Base-by-base conservation (phyloP, 495 filamentous ascomycete species). In the Penicillium pancosmium region DNA sequence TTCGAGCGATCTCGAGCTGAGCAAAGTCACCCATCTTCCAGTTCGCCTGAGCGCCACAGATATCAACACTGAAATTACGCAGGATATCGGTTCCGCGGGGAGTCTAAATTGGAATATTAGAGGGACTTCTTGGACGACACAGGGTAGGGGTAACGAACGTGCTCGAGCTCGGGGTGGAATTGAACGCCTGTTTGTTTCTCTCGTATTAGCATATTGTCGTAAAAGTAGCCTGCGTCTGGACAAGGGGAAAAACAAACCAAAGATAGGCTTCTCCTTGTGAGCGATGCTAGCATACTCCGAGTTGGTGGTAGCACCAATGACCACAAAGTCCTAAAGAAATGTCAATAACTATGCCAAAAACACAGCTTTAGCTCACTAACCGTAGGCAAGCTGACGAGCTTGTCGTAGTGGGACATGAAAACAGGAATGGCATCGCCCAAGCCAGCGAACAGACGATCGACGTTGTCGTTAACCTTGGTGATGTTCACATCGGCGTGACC, bases 351-450 rank as follows among this genome's bases (percentile, higher is more conserved):
- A n/a, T 50, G 21, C 33, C 33, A 4, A 1, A 27, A 41, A 55
- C 33, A 47, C 12, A 15, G 38, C 18, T 6, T 58, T 13, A 60
- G 52, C 52, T 34, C 4, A 55, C 64, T 56, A 40, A 67, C 65
- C 2, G 49, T 34, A 44, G 67, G 67, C 54, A 70, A 50, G 55
- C n/a, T 68, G n/a, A 52, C 18, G 10, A 70, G 67, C 65, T 70
- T 70, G 52, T 70, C 67, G 13, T 25, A 55, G 60, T 70, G 67
- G 18, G 67, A 70, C 67, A 70, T 70, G 33, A 55, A 70, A n/a
- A 66, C 65, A 16, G 65, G 27, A 23, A 70, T 62, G 8, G 25
- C 55, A 48, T 68, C 67, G 5, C 46, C 69, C 13, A 72, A 13
- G 25, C 69, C 69, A 21, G 38, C 66, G 31, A 68, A 68, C 18